phyloP scores from a whole-genome alignment of 805 yeast genomes.

The Yarrowia sp. region DNA sequence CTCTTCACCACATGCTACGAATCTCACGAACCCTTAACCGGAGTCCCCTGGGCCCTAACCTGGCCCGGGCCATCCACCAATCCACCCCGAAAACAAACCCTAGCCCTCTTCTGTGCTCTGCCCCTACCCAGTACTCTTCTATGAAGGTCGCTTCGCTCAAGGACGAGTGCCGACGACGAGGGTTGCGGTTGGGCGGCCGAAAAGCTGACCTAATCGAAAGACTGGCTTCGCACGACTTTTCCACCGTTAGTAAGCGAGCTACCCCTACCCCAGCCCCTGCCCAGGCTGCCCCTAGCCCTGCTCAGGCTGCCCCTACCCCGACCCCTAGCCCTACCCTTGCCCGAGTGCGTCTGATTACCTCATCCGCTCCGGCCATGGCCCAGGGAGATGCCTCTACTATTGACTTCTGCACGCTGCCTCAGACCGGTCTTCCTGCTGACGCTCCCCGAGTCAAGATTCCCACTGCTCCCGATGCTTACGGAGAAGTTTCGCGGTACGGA shows the following conservation, averaged over 20 bases:
- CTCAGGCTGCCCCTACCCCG: neutral
- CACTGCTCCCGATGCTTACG: constrained; percentile 20
- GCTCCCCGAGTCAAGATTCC: constrained; percentile 27
- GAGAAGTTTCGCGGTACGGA: constrained; percentile 4
- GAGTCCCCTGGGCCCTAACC: constrained; percentile 26
- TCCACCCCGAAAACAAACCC: constrained; percentile 37
- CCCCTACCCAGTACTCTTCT: constrained; percentile 33
- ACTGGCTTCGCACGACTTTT: constrained; percentile 28
- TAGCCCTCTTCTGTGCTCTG: constrained; percentile 33
- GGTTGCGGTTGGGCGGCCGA: constrained; percentile 58
- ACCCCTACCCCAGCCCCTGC: neutral
- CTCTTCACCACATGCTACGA: neutral
- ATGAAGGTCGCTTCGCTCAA: constrained; percentile 56
- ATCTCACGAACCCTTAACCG: neutral
- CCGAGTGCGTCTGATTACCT: constrained; percentile 26
- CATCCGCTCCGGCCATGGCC: constrained; percentile 32
- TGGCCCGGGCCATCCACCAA: constrained; percentile 29
- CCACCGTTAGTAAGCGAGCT: constrained; percentile 31
- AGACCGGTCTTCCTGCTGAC: constrained; percentile 37
- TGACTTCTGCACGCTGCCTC: constrained; percentile 40
- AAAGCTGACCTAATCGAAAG: constrained; percentile 54
- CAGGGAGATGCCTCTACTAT: constrained; percentile 39
- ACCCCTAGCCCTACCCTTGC: neutral
- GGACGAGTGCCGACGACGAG: constrained; percentile 56
- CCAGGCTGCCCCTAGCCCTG: neutral